Evolutionary conservation across 805 yeast genomes (phyloP), one percentile per base, ranked within the genome.

Genomic region (Kockiozyma suomiensis): DNA sequence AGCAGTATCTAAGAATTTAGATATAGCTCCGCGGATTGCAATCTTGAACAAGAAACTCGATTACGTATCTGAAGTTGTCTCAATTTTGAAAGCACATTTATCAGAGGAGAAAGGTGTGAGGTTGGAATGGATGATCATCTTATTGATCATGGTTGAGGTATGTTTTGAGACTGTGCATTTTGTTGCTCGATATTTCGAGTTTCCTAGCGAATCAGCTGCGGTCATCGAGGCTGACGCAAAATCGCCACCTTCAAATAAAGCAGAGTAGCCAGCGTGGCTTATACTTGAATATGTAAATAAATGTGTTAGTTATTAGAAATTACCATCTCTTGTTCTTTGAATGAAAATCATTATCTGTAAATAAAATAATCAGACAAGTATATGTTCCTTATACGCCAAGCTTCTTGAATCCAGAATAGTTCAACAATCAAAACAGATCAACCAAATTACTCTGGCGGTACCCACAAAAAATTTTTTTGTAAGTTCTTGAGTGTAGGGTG

Each of bases 71-170:
- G 97, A 92, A 62, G 96, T 91, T 70, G 87, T 90, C 15, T 80
- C 90, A 12, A 92, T 91, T 1, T 76, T 92, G 38, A 78, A 91
- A 64, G 82, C 86, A 21, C 86, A 90, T 2, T 72, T 90, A 61
- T 87, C 85, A 57, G 96, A 91, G 67, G 84, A 85, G 66, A 88
- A 87, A 61, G 81, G 93, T 35, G 81, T 89, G 2, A 76, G 90
- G 21, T 76, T 92, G 47, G 97, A 92, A 71, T 88, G 96, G 96
- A 87, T 90, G 72, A 90, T 92, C 67, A 90, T 92, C 54, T 78
- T 85, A 28, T 77, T 92, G 66, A 92, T 92, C 62, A 80, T 88
- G 80, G 83, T 92, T 50, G 97, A 92, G 70, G 96, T 92, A 15
- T 77, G 85, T 26, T 88, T 91, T 71, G 97, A 92, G 71, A 75